Evolutionary conservation across 139 green algal genomes (phyloP), one percentile per base, ranked within the genome.

Genomic region (Zygnema circumcarinatum): DNA sequence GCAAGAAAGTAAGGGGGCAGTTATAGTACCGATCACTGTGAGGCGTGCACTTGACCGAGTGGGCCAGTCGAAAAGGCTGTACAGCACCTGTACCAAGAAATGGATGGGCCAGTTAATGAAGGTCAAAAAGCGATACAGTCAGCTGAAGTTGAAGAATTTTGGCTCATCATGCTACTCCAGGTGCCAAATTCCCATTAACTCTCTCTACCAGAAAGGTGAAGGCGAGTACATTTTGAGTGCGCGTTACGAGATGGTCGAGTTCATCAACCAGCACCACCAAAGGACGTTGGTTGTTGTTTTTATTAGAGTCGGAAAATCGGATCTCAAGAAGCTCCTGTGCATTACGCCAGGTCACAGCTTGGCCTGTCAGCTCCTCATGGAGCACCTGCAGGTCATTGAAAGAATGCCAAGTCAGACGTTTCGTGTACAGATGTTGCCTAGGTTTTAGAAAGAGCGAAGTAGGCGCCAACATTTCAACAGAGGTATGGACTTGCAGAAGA

Each of bases 31-130:
- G 41, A 91, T 90, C 20, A 91, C 87, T 29, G 84, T 38, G 38
- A 91, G 87, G 22, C 36, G 76, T 31, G 87, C 47, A 54, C 33
- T 32, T 22, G 32, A 74, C 25, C 32, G 62, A 22, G 62, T 94
- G 91, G 38, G 95, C 97, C 97, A 99, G 73, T 98, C 95, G 87
- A 99, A 99, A 83, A 99, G 89, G 91, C 98, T 98, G 94, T 99
- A 99, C 76, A 99, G 94, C 87, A 98, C 95, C 89, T 95, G 84
- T 41, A 83, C 32, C 3, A 52, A 74, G 39, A 83, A 83, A n/a
- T n/a, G n/a, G n/a, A n/a, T n/a, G n/a, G n/a, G n/a, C n/a, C n/a
- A n/a, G n/a, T n/a, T n/a, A n/a, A n/a, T n/a, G n/a, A n/a, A n/a
- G n/a, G n/a, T n/a, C n/a, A n/a, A n/a, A n/a, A n/a, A n/a, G n/a